Conservation (phyloP, 768 basidiomycete genomes). For the Boletales sp. region DNA sequence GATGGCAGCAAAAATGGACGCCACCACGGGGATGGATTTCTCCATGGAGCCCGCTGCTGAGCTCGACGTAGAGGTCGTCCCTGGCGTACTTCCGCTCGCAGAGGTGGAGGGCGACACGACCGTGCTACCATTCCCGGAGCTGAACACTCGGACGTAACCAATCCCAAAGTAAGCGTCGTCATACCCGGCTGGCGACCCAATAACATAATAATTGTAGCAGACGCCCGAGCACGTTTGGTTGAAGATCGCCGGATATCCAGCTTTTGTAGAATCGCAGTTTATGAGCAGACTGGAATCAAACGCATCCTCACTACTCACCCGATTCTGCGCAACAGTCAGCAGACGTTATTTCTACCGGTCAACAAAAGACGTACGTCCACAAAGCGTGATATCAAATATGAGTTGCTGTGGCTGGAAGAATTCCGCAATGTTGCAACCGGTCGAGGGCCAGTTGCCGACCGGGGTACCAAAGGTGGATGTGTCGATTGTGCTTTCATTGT, state of each 20-base stretch:
- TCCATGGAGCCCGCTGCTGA: slow-evolving; percentile 2
- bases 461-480: slow-evolving; percentile 62
- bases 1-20: slow-evolving; percentile 7
- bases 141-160: slow-evolving; percentile 51
- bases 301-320: slow-evolving; percentile 20
- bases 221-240: slow-evolving; percentile 57
- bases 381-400: slow-evolving; percentile 72
- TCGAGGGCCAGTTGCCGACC: slow-evolving; percentile 61
- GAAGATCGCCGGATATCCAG: slow-evolving; percentile 52
- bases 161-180: slow-evolving; percentile 73
- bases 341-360: slow-evolving; percentile 8
- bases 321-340: slow-evolving; percentile 25
- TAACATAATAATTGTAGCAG: slow-evolving; percentile 69
- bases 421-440: slow-evolving; percentile 47
- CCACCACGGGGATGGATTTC: slow-evolving; percentile 3
- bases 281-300: slow-evolving; percentile 3
- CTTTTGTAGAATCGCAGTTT: slow-evolving; percentile 29
- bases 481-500: slow-evolving; percentile 48
- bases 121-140: slow-evolving; percentile 30
- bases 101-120: slow-evolving; percentile 21
- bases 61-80: slow-evolving; percentile 10
- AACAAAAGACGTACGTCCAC: slow-evolving; percentile 44
- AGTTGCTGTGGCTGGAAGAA: slow-evolving; percentile 64
- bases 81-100: slow-evolving; percentile 12
- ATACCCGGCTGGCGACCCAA: slow-evolving; percentile 59